Evolutionary conservation across 352 stramenopile genomes (phyloP).

Genomic region (Globisporangium alternatum): DNA sequence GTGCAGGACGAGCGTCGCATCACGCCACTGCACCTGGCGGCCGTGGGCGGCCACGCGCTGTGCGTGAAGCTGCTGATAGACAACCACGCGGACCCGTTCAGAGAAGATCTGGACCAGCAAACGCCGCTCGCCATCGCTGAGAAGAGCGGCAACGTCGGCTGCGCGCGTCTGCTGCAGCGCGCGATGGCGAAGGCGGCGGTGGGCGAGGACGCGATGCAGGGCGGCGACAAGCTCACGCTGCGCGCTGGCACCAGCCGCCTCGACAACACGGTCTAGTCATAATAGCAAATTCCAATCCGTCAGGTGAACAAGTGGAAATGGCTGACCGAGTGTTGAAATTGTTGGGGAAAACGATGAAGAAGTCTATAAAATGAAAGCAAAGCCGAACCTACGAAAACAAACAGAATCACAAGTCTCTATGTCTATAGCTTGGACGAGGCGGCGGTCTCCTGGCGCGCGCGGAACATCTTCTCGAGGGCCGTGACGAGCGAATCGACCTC

Average conservation of each 20-base stretch:
- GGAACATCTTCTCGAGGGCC: slow-evolving; percentile 50
- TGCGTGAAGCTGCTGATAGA: slow-evolving; percentile 81
- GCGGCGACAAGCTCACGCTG: slow-evolving; percentile 43
- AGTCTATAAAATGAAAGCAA: slow-evolving; percentile 5
- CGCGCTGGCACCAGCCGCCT: slow-evolving; percentile 51
- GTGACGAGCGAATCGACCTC: slow-evolving; percentile 80
- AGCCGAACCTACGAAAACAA: neutral
- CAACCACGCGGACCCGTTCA: slow-evolving; percentile 76
- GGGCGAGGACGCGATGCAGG: slow-evolving; percentile 31
- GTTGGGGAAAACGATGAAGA: neutral
- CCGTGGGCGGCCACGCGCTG: slow-evolving; percentile 66
- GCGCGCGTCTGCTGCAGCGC: slow-evolving; percentile 64
- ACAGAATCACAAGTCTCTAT: neutral
- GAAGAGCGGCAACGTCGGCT: slow-evolving; percentile 75
- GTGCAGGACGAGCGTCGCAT: slow-evolving; percentile 69
- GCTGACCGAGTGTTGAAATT: neutral
- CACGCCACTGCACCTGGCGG: slow-evolving; percentile 72
- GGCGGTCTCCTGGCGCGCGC: neutral
- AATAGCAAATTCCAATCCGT: neutral
- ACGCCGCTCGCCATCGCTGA: slow-evolving; percentile 66
- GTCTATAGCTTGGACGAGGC: slow-evolving; percentile 26
- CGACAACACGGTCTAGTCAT: slow-evolving; percentile 68
- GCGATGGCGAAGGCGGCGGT: slow-evolving; percentile 73
- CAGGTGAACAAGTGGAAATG: neutral
- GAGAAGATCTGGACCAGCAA: slow-evolving; percentile 76